phyloP scores from a whole-genome alignment of 129 eudicot species.

The Artemisia tridentata region DNA sequence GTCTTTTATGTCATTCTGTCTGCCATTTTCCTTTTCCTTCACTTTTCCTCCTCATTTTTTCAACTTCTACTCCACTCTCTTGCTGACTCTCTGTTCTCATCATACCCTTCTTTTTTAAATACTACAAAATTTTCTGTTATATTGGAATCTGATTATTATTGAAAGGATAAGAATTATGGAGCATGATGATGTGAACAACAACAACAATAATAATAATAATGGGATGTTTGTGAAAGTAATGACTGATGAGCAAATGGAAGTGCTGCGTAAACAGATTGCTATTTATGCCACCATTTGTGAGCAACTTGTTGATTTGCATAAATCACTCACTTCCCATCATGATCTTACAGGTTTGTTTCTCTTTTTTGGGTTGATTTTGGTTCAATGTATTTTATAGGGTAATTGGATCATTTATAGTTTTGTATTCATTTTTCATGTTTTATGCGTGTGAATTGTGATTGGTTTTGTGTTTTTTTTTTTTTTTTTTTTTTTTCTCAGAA shows the following conservation, averaged over 20 bases:
- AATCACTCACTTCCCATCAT: constrained; percentile 77
- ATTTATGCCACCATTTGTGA: constrained; percentile 90
- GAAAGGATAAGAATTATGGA: constrained; percentile 30
- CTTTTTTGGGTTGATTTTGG: background rate
- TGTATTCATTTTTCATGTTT: background rate
- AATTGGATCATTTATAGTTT: background rate
- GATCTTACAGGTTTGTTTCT: constrained; percentile 75
- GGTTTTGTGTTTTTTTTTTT: too few relatives aligned
- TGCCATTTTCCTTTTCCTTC: constrained; percentile 69
- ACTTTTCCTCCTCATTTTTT: constrained; percentile 55
- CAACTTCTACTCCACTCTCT: constrained; percentile 27
- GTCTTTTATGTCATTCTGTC: constrained; percentile 41
- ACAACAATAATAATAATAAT: constrained; percentile 16
- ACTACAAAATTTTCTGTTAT: background rate
- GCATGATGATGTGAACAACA: constrained; percentile 39
- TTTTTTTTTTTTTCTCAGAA: too few relatives aligned
- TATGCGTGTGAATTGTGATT: background rate
- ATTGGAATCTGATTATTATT: background rate
- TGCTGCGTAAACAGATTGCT: constrained; percentile 89
- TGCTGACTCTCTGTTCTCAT: constrained; percentile 22
- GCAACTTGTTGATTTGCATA: constrained; percentile 93
- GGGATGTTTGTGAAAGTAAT: constrained; percentile 92
- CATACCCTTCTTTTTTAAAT: background rate
- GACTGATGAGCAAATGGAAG: constrained; percentile 98
- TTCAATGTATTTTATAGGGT: too few relatives aligned